A percentile compares a stretch with the other conserved stretches of the same genome.
Evolutionary conservation across 768 basidiomycete species (phyloP).

Genomic region (Suillus ampliporus): DNA sequence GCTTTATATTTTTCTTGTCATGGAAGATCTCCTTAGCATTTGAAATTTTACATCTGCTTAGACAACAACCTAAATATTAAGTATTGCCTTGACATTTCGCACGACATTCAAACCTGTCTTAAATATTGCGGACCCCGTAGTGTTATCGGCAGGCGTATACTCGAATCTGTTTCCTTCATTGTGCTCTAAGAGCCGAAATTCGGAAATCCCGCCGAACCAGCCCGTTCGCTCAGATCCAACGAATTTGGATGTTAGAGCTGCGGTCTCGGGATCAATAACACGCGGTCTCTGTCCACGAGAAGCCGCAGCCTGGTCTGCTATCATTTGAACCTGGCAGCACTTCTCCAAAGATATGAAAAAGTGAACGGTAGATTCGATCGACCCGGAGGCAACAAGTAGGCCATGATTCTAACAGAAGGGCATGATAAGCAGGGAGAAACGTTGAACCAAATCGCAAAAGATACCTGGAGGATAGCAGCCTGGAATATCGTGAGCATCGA

Average conservation of each 20-base stretch:
- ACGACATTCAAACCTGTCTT: too few relatives aligned
- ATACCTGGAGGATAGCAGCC: constrained; percentile 30
- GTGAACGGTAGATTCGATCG: constrained; percentile 28
- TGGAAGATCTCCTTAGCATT: too few relatives aligned
- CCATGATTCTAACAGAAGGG: constrained; percentile 33
- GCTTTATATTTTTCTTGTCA: too few relatives aligned
- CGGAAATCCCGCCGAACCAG: constrained; percentile 44
- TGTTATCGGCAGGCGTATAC: too few relatives aligned
- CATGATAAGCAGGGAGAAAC: background rate
- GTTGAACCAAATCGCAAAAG: background rate
- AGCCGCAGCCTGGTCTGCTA: constrained; percentile 34
- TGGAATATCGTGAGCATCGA: background rate
- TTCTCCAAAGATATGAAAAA: constrained; percentile 35
- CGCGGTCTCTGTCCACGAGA: constrained; percentile 13
- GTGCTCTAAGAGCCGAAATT: too few relatives aligned
- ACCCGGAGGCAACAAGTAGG: constrained; percentile 27
- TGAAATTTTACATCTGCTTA: too few relatives aligned
- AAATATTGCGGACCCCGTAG: too few relatives aligned
- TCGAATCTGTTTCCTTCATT: too few relatives aligned
- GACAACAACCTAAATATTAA: too few relatives aligned
- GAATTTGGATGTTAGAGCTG: constrained; percentile 28
- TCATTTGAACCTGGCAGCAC: constrained; percentile 35
- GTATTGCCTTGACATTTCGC: too few relatives aligned
- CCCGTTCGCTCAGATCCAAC: constrained; percentile 39
- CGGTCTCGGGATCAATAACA: constrained; percentile 30